These are phyloP conservation scores for Beauveria brongniartii DNA, from an alignment of 2,329 filamentous ascomycete species.

Conservation along the genomic window DNA sequence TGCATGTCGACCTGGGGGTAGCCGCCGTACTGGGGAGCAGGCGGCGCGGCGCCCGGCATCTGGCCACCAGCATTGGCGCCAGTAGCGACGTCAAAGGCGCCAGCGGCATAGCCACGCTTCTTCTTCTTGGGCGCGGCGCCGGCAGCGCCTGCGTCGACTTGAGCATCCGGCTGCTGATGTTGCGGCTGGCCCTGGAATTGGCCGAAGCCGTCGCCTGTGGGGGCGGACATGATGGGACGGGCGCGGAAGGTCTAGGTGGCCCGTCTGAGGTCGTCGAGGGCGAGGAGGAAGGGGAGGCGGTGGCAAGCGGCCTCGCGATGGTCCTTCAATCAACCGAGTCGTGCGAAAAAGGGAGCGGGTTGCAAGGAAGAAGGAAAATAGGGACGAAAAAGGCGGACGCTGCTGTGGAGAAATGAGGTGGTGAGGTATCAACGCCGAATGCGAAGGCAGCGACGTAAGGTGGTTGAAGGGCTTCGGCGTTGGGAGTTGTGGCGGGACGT, in stretches of 20 bases:
- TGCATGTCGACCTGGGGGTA: constrained; percentile 48
- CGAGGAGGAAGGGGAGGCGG: constrained; percentile 18
- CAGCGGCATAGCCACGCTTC: constrained; percentile 89
- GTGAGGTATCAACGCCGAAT: constrained; percentile 4
- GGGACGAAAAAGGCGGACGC: not conserved
- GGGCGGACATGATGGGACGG: constrained; percentile 44
- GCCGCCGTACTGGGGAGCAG: constrained; percentile 45
- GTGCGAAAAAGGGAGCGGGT: constrained; percentile 1
- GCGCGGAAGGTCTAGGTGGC: not conserved
- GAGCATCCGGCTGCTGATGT: constrained; percentile 31
- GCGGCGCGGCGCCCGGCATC: constrained; percentile 30
- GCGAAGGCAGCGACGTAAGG: constrained; percentile 7
- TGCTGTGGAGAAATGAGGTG: not conserved
- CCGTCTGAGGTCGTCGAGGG: constrained; percentile 15
- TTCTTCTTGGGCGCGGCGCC: constrained; percentile 60
- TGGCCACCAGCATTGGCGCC: constrained; percentile 70
- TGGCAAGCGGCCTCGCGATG: constrained; percentile 12
- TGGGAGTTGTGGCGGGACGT: constrained; percentile 9
- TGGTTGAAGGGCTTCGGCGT: constrained; percentile 3
- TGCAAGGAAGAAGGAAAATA: not conserved
- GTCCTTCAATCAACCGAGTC: constrained; percentile 3
- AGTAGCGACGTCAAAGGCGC: constrained; percentile 85
- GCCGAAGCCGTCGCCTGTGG: constrained; percentile 46
- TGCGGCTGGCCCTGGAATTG: constrained; percentile 37
- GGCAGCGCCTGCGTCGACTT: constrained; percentile 18